Base-by-base conservation (phyloP, 305 asterid genomes). In the Rubia occidens region DNA sequence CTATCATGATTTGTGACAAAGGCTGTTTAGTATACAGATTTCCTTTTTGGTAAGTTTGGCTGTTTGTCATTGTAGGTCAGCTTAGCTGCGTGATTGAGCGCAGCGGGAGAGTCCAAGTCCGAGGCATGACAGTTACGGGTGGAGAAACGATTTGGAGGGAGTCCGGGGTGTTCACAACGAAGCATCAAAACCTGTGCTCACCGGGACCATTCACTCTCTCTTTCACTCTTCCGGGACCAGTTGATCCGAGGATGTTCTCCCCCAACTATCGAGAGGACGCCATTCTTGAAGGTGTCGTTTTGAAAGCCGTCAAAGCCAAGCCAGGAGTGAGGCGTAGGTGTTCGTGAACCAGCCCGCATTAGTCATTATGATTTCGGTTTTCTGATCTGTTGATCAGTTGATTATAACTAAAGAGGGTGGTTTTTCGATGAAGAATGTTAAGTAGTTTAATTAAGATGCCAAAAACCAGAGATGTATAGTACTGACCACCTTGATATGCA, bases 201-300 rank as follows among this genome's bases (percentile, higher is more conserved):
- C 88, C 96, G 10, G 96, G 98, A 69, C 88, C 96, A 44, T 92
- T 92, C 85, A 78, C 77, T 5, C 77, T 92, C 61, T 88, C 78
- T 75, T 92, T 92, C 82, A 77, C 74, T 13, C 90, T 92, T 55
- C 96, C 96, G 0, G 96, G 96, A 51, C 89, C 95, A 26, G 96
- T 92, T 59, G 96, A 92, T 76, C 96, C 96, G 0, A 84, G 89
- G 78, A 61, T 89, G 75, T 80, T 88, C 59, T 54, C 82, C 53
- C 91, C 91, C 72, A 73, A 61, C 71, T 89, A 86, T 81, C 78
- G 92, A 77, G 77, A 91, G 10, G 93, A 92, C 75, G 96, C 96
- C 70, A 83, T 88, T 75, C 86, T 92, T 17, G 98, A 92, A 81
- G 98, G 76, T 9, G 82, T 89, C 3, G 84, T 88, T 59, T 76